Base-by-base conservation (phyloP, 768 basidiomycete species). In the Phylloporus sp. region DNA sequence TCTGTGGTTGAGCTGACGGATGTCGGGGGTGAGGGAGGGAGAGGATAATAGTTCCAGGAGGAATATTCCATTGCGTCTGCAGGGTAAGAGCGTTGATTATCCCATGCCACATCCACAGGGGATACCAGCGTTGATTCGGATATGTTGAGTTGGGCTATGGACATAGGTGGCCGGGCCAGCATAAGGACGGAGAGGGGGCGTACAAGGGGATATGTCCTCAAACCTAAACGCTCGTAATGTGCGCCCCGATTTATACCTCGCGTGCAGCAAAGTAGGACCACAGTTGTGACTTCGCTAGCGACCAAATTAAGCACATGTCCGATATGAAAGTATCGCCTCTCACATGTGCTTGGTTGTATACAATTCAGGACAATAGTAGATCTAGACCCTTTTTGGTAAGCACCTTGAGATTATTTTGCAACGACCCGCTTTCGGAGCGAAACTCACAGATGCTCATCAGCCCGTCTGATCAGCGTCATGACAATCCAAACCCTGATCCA, bases 91-190 rank as follows among this genome's bases (percentile, higher is more conserved):
- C 49, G 67, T 15, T 65, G 68, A 38, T 63, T 62, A 59, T 81
- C 76, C 78, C 79, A 82, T 49, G 71, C 49, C 46, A 72, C 46
- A 53, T 79, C 77, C 21, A 46, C 43, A 1, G 57, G 58, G n/a
- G 70, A 79, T 57, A 79, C 72, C 36, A 84, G 72, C 49, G 77
- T 72, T 31, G 77, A 74, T 69, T 86, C 82, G 54, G 63, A 59
- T 42, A 77, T 69, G 60, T 80, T 77, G 59, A 83, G 71, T 53
- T 79, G 74, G 55, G 80, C 78, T 74, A 81, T 78, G 57, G 74
- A 56, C 32, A 54, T 24, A 21, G 52, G 48, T 1, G 48, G 39
- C 9, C 59, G 52, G 33, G 38, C 21, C 9, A 51, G 46, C 52
- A 49, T 56, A 32, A 29, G 31, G 48, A 40, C 38, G 42, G 34